Evolutionary conservation across 83 land plant genomes (phyloP), one percentile per base, ranked within the genome.

Genomic region (Picea engelmannii): DNA sequence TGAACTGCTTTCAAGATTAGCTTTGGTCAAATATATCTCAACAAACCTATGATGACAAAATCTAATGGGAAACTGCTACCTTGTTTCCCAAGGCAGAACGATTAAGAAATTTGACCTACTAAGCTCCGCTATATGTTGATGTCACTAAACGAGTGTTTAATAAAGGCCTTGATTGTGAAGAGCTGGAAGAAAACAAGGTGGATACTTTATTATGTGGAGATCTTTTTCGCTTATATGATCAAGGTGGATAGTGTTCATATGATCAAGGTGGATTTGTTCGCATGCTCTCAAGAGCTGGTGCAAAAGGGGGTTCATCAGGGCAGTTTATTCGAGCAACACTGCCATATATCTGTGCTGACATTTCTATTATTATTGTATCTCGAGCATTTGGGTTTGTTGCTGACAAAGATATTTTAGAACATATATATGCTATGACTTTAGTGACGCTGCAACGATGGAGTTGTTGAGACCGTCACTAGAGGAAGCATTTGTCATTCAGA

Each of bases 21-120:
- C 79, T 97, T 97, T 80, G 99, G 98, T 62, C 99, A 97, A 31
- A 31, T 31, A 31, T 31, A 31, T 31, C 35, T 31, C 35, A 31
- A 31, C 35, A 31, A 31, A 31, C 35, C 35, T 31, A 31, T 31
- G 35, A 31, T 31, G 35, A 31, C 35, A 31, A 31, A 31, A 31
- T 31, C 99, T 7, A 98, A 97, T 89, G 98, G 99, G 79, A 97
- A 85, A 97, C 99, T 15, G 96, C 98, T n/a, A 97, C 99, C 8
- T 86, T 97, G 66, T 97, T 96, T 81, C 98, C 99, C 1, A 97
- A 95, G 71, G 99, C 35, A 31, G 35, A 2, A 31, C 35, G 35
- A 31, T 31, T 31, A 31, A 31, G 2, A 31, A 31, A 31, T 83
- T 77, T 97, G 52, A 97, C 98, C 1, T 97, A 97, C 88, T 95